A percentile compares a stretch with the other conserved stretches of the same genome.
Conservation (phyloP, 1,139 yeast genomes). For the Yamadazyma songkhlaensis region DNA sequence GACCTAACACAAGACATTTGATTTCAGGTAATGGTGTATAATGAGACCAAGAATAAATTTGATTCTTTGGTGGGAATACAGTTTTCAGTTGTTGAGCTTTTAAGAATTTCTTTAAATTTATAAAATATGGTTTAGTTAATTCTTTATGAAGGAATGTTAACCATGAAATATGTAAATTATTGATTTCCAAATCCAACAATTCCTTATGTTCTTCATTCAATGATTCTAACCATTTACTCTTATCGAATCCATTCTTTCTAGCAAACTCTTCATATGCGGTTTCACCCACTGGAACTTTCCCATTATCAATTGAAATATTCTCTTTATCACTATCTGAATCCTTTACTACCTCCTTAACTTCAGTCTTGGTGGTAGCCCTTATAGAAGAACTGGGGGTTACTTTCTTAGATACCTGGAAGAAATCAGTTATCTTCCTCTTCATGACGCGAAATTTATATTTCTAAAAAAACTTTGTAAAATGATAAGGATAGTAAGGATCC, state of each 20-base stretch:
- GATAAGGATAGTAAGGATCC: slow-evolving; percentile 41
- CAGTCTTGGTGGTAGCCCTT: not conserved
- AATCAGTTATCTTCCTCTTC: slow-evolving; percentile 8
- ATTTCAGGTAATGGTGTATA: slow-evolving; percentile 75
- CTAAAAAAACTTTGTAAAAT: slow-evolving; percentile 30
- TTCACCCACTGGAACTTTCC: not conserved
- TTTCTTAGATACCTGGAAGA: slow-evolving; percentile 4
- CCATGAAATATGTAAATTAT: slow-evolving; percentile 76
- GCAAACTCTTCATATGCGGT: slow-evolving; percentile 6
- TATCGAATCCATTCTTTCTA: slow-evolving; percentile 37
- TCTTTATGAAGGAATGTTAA: slow-evolving; percentile 65
- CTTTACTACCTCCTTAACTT: too few relatives aligned
- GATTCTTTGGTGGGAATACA: slow-evolving; percentile 73
- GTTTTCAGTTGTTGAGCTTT: slow-evolving; percentile 34
- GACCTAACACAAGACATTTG: slow-evolving; percentile 84
- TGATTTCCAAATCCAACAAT: slow-evolving; percentile 66
- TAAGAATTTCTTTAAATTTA: slow-evolving; percentile 66
- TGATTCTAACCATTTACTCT: slow-evolving; percentile 50
- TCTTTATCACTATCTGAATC: not conserved
- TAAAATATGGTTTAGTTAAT: slow-evolving; percentile 80
- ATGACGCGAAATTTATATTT: slow-evolving; percentile 2
- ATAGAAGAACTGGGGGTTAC: too few relatives aligned
- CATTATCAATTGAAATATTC: slow-evolving; percentile 1
- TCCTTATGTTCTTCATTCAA: slow-evolving; percentile 52
- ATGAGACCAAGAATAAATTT: slow-evolving; percentile 92